Conservation (phyloP, 306 rosid genomes). For the Lathyrus oleraceus region DNA sequence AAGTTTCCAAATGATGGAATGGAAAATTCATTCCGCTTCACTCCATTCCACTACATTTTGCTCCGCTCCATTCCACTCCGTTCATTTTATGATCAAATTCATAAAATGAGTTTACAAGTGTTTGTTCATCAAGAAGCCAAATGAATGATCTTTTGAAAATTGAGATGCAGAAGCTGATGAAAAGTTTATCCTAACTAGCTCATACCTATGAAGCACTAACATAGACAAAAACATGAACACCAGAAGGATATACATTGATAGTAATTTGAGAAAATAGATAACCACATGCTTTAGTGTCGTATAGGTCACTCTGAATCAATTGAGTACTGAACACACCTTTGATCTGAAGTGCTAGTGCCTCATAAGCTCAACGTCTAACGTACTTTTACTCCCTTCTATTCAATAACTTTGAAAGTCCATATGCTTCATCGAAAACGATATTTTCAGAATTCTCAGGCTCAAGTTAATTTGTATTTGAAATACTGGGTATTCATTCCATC, state of each 20-base stretch:
- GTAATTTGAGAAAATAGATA: not conserved
- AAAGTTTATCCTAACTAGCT: conserved; percentile 3
- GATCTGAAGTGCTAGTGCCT: not conserved
- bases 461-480: conserved; percentile 17
- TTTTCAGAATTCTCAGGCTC: conserved; percentile 1
- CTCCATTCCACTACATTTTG: too few species aligned
- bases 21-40: too few species aligned
- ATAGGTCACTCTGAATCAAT: not conserved
- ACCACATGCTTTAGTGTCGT: not conserved
- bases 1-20: too few species aligned
- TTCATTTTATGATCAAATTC: too few species aligned
- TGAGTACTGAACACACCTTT: not conserved
- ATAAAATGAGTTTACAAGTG: too few species aligned
- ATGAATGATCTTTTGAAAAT: too few species aligned
- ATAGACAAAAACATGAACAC: not conserved
- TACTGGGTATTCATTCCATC: conserved; percentile 1
- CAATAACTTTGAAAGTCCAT: not conserved
- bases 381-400: not conserved
- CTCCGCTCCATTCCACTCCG: too few species aligned
- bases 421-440: not conserved
- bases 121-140: too few species aligned
- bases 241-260: too few species aligned
- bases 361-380: not conserved
- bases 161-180: too few species aligned
- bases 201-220: not conserved